Conservation (phyloP, 2,329 filamentous ascomycete species). For the Aspergillus sp. region DNA sequence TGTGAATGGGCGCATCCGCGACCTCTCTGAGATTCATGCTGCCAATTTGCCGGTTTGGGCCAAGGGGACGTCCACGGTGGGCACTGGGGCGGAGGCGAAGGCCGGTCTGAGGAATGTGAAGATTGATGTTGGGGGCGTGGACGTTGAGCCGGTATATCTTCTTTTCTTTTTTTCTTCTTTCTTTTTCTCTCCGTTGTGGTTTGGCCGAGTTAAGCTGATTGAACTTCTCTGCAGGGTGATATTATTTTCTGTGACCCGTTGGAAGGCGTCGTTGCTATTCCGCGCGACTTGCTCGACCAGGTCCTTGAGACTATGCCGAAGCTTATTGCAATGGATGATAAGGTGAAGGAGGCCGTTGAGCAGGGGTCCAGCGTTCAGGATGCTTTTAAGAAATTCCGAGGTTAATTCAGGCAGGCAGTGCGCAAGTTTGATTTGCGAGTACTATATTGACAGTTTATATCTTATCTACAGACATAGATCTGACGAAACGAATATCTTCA, state of each 20-base stretch:
- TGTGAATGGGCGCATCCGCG: slow-evolving; percentile 68
- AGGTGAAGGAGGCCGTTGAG: slow-evolving; percentile 65
- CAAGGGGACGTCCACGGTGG: slow-evolving; percentile 44
- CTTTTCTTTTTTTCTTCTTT: background rate
- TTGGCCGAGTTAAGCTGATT: background rate
- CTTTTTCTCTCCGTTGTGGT: background rate
- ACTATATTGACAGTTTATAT: background rate
- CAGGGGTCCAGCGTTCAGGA: slow-evolving; percentile 63
- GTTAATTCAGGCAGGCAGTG: background rate
- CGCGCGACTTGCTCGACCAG: slow-evolving; percentile 57
- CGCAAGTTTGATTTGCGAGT: background rate
- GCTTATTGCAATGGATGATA: slow-evolving; percentile 55
- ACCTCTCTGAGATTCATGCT: slow-evolving; percentile 60
- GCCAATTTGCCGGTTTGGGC: slow-evolving; percentile 57
- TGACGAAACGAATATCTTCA: slow-evolving; percentile 1
- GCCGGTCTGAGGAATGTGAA: slow-evolving; percentile 42
- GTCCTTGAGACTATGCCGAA: slow-evolving; percentile 62
- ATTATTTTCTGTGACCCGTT: slow-evolving; percentile 67
- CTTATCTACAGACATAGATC: background rate
- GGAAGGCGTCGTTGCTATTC: slow-evolving; percentile 71
- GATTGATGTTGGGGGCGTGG: slow-evolving; percentile 42
- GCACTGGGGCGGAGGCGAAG: slow-evolving; percentile 46
- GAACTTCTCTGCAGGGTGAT: slow-evolving; percentile 52
- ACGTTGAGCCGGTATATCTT: slow-evolving; percentile 40
- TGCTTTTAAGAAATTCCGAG: slow-evolving; percentile 62